Conservation (phyloP, 2,329 filamentous ascomycete genomes). For the Scedosporium boydii region DNA sequence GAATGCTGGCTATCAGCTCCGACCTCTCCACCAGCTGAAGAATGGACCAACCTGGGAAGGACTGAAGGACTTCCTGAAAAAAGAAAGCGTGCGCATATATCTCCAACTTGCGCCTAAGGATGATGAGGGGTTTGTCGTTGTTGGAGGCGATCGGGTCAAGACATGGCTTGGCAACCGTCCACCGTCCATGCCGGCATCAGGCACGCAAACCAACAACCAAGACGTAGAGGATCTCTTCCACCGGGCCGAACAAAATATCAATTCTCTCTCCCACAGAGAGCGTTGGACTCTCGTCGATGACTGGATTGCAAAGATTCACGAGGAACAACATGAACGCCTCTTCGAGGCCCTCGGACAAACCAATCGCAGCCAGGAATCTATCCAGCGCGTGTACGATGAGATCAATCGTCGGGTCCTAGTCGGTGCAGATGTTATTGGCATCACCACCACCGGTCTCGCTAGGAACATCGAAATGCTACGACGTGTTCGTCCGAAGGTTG, state of each 20-base stretch:
- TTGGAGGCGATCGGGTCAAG: not conserved
- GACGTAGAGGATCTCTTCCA: not conserved
- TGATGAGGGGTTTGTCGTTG: not conserved
- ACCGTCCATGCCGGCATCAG: not conserved
- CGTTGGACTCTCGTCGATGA: not conserved
- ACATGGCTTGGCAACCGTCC: not conserved
- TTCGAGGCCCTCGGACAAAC: conserved; percentile 25
- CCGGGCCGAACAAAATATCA: not conserved
- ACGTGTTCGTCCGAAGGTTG: conserved; percentile 43
- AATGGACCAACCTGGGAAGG: conserved; percentile 28
- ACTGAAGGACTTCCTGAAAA: not conserved
- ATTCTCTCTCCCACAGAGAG: not conserved
- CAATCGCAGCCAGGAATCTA: conserved; percentile 27
- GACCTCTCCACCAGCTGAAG: not conserved
- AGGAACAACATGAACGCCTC: conserved; percentile 40
- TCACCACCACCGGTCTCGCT: conserved; percentile 62
- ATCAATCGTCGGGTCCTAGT: conserved; percentile 32
- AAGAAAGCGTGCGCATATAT: not conserved
- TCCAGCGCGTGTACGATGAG: conserved; percentile 35
- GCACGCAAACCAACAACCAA: not conserved
- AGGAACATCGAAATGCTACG: conserved; percentile 46
- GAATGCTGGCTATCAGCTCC: not conserved
- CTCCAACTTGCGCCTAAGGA: not conserved
- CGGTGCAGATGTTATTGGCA: conserved; percentile 53
- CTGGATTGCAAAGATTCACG: conserved; percentile 21